These are phyloP conservation scores for Leucocoprinus birnbaumii DNA, from an alignment of 768 basidiomycete species.

Conservation along the genomic window DNA sequence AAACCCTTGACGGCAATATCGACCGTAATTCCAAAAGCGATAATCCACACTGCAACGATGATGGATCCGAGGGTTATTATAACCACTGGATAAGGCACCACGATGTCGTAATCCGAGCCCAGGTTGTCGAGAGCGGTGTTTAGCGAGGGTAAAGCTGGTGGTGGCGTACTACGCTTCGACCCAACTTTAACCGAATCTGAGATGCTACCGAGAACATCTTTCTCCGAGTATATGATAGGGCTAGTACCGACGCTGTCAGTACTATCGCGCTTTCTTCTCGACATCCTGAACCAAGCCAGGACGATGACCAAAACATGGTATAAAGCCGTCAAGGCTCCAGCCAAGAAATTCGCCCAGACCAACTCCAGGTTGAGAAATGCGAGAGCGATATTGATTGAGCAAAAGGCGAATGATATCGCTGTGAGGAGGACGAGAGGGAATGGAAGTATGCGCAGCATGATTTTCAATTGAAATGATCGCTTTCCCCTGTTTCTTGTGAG, in stretches of 20 bases:
- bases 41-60: background rate
- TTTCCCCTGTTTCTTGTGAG: no score
- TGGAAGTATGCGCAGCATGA: slow-evolving; percentile 11
- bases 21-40: background rate
- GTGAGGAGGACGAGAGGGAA: slow-evolving; percentile 15
- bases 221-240: no score
- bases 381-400: slow-evolving; percentile 19
- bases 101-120: background rate
- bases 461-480: background rate
- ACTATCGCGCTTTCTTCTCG: no score
- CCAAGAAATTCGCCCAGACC: slow-evolving; percentile 20
- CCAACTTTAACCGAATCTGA: no score
- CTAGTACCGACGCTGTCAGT: no score
- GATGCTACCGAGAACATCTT: no score
- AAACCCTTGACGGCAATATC: background rate
- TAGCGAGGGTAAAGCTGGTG: no score
- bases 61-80: background rate
- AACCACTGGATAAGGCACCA: background rate
- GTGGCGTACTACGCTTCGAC: background rate
- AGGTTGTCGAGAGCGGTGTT: background rate
- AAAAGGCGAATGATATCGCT: slow-evolving; percentile 16
- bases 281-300: slow-evolving; percentile 6
- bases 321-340: slow-evolving; percentile 19
- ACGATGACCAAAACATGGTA: slow-evolving; percentile 17
- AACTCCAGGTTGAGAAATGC: slow-evolving; percentile 12